Conservation (phyloP, 768 basidiomycete species). For the Leccinellum rugosiceps region DNA sequence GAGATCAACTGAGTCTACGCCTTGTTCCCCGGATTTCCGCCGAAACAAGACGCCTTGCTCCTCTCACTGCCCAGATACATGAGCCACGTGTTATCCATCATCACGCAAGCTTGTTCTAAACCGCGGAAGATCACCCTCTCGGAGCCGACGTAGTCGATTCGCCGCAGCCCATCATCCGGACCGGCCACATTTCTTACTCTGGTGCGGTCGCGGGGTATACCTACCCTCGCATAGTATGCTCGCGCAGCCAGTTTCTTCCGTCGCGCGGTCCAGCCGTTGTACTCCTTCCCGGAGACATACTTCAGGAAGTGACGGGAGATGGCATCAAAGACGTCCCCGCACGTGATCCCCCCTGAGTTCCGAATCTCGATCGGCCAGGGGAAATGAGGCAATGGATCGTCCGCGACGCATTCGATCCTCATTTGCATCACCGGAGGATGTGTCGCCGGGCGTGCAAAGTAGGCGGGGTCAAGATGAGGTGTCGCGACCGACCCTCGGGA, state of each 20-base stretch:
- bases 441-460: background rate
- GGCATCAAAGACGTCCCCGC: background rate
- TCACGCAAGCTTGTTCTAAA: background rate
- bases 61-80: background rate
- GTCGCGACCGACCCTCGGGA: background rate
- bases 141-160: background rate
- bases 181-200: background rate
- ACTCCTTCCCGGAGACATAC: background rate
- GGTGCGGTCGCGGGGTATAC: background rate
- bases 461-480: background rate
- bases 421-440: background rate
- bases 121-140: background rate
- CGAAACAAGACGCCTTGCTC: background rate
- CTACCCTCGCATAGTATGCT: background rate
- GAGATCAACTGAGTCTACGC: background rate
- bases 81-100: background rate
- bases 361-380: background rate
- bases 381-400: background rate
- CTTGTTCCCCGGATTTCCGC: background rate
- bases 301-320: background rate
- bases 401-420: background rate
- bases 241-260: background rate
- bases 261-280: background rate
- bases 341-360: background rate
- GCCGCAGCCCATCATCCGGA: background rate